Evolutionary conservation across 192 early-diverging fungal genomes (phyloP), one percentile per base, ranked within the genome.

Genomic region (Chytriomyces sp.): DNA sequence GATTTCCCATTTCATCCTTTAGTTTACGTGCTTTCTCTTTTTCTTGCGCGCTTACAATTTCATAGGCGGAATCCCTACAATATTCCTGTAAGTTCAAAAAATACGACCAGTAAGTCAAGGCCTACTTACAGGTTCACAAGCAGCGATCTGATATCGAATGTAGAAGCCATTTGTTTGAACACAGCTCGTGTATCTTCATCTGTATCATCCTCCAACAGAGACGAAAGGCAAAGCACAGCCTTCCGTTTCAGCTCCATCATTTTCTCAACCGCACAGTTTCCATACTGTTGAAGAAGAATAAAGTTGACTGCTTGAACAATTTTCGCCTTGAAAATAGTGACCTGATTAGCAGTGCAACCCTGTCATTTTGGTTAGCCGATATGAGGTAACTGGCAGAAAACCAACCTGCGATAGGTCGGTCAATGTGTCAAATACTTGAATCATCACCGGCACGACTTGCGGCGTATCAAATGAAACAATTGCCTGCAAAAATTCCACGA

Each of bases 391-490:
- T 49, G 22, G 17, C 44, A 49, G 2, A 49, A 4, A 40, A 0
- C 17, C 6, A 62, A 76, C 77, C 44, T 79, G 78, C 3, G 74
- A 72, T 6, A 79, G 40, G 56, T 79, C 78, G 41, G 77, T 79
- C n/a, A 79, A 39, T 6, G 78, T 79, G 55, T 79, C 75, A 64
- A 79, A 78, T 17, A 74, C 78, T 60, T 79, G 78, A 62, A 79
- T 69, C 4, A 79, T 65, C 25, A 79, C 32, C 8, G 76, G 70
- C 10, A 77, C 31, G 4, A 78, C 55, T 31, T 55, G 56, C 17
- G 14, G 52, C 5, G n/a, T 59, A 3, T 72, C 66, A 5, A 79
- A 12, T 4, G 70, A 54, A 4, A 77, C 64, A 59, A 78, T 26
- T 0, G 75, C 69, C 22, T 77, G 74, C 22, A 79, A 38, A 55